Base-by-base conservation (phyloP, 1,284 basidiomycete species). In the Boletus semigastroideus region DNA sequence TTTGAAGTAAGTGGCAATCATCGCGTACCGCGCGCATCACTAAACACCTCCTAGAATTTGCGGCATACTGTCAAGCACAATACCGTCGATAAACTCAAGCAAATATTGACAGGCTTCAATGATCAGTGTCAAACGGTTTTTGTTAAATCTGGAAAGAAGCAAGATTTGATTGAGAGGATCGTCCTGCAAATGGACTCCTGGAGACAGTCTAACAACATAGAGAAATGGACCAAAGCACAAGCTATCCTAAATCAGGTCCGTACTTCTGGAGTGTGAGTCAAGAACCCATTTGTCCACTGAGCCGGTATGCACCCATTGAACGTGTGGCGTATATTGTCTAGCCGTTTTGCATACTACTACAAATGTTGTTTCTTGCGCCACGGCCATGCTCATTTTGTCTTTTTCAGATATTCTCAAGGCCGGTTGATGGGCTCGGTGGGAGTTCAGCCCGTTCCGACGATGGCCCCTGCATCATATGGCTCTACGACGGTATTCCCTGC, bases 1-100 rank as follows among this genome's bases (percentile, higher is more conserved):
- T 74, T 71, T 28, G 71, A 73, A 49, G 71, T 71, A 49, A 39
- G 59, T 41, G 30, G 14, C 42, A 17, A 30, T 44, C 52, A 22
- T 51, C 40, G 31, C 49, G 3, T 42, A 25, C 43, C 30, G 20
- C 6, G 38, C 54, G 47, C 22, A 22, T 48, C 54, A 46, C 48
- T 67, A 49, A 68, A 54, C 56, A 27, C 55, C 57, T 59, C 55
- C 41, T 59, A 82, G 79, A 72, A 68, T 55, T 63, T 77, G 56
- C 76, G 77, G 60, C 73, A 76, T 63, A 73, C 67, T 49, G 67
- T 83, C 58, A 74, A 72, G 51, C 69, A 69, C 54, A 77, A 80
- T 70, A 94, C 87, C 7, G 87, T 92, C 54, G 90, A 91, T 69
- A 82, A 76, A 67, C 80, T 92, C 59, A 92, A 92, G 70, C 79